A percentile compares a stretch with the other conserved stretches of the same genome.
Conservation (phyloP, 1,139 yeast genomes). For the Suzukiozyma palmioleophila region DNA sequence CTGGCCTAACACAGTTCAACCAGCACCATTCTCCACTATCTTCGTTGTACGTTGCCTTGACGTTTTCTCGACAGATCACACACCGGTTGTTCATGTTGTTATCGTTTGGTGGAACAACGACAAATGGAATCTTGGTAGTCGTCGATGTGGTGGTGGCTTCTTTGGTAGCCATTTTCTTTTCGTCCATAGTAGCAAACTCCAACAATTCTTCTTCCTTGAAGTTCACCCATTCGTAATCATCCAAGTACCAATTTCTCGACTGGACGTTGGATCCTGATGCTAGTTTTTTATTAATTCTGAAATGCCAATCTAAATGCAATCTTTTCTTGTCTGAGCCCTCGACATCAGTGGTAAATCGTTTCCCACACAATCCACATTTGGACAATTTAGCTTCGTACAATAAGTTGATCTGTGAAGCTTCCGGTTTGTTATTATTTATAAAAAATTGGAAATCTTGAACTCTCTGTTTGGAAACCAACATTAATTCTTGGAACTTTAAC, state of each 20-base stretch:
- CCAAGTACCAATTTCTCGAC: constrained; percentile 79
- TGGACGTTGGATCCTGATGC: constrained; percentile 48
- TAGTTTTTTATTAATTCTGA: constrained; percentile 79
- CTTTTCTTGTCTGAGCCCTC: constrained; percentile 54
- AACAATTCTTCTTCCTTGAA: constrained; percentile 59
- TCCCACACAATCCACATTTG: constrained; percentile 89
- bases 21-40: constrained; percentile 95
- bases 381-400: constrained; percentile 63
- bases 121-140: constrained; percentile 34
- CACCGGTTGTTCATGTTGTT: constrained; percentile 70
- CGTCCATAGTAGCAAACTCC: constrained; percentile 28
- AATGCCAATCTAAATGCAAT: constrained; percentile 92
- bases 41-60: constrained; percentile 80
- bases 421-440: constrained; percentile 30
- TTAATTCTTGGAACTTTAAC: constrained; percentile 24
- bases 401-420: constrained; percentile 24
- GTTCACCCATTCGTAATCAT: constrained; percentile 67
- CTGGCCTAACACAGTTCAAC: constrained; percentile 69
- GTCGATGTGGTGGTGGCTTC: constrained; percentile 10
- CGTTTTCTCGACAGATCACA: constrained; percentile 80
- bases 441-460: constrained; percentile 30
- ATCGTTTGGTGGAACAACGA: constrained; percentile 68
- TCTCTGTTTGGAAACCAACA: constrained; percentile 20
- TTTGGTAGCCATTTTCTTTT: constrained; percentile 5
- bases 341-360: constrained; percentile 64